These are phyloP conservation scores for Plasmodium coatneyi DNA, from an alignment of 169 alveolate genomes.

Conservation along the genomic window DNA sequence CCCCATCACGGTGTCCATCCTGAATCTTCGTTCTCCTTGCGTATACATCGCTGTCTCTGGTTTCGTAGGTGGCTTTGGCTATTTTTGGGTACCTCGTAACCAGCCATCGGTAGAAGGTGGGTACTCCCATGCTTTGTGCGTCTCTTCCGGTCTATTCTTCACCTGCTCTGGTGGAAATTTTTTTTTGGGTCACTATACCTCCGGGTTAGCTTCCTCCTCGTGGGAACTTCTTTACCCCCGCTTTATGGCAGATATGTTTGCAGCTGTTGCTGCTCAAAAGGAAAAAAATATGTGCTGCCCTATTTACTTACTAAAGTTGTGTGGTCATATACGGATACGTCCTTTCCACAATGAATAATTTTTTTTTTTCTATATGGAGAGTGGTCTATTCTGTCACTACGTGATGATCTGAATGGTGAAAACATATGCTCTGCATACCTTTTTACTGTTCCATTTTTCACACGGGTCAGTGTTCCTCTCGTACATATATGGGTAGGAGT, in stretches of 20 bases:
- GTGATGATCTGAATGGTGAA: background rate
- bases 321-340: background rate
- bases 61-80: conserved; percentile 85
- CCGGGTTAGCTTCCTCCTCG: background rate
- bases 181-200: background rate
- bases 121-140: conserved; percentile 96
- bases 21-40: conserved; percentile 77
- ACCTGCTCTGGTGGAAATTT: background rate
- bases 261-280: background rate
- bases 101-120: conserved; percentile 98
- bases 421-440: background rate
- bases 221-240: background rate
- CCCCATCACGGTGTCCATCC: conserved; percentile 6
- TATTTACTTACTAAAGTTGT: background rate
- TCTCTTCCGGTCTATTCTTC: background rate
- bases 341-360: background rate
- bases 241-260: background rate
- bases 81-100: conserved; percentile 96
- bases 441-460: conserved; percentile 1
- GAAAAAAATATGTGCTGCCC: background rate
- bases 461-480: background rate
- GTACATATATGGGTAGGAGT: background rate
- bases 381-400: background rate
- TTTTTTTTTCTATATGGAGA: background rate
- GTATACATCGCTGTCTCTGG: conserved; percentile 84